Percentiles rank a stretch among this genome's conserved stretches.
Evolutionary conservation across 371 early-diverging fungal species (phyloP).

Genomic region (Syncephalastrum monosporum): DNA sequence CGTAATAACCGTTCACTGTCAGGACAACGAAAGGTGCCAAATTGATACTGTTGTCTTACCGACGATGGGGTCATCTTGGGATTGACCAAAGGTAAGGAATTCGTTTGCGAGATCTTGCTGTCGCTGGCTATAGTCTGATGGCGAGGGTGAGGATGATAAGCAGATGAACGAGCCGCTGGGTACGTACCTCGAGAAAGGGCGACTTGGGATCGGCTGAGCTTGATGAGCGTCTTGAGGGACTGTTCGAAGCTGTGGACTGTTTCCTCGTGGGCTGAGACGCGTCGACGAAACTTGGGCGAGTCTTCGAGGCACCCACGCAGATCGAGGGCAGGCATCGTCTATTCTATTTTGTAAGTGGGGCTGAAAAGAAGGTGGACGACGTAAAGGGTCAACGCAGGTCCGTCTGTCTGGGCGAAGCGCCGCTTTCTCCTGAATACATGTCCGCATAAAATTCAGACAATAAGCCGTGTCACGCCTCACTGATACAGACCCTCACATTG

Average conservation of each 20-base stretch:
- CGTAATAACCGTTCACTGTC: not conserved
- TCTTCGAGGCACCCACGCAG: conserved; percentile 60
- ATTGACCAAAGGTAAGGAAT: conserved; percentile 49
- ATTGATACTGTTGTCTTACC: conserved; percentile 29
- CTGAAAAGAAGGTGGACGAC: not conserved
- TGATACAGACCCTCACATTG: too few species aligned
- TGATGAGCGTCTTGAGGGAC: conserved; percentile 50
- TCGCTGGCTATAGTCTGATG: conserved; percentile 49
- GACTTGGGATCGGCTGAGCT: conserved; percentile 55
- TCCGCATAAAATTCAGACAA: too few species aligned
- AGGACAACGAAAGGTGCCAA: not conserved
- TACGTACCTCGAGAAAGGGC: conserved; percentile 52
- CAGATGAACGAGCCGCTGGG: not conserved
- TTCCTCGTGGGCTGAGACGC: conserved; percentile 57
- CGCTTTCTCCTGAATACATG: too few species aligned
- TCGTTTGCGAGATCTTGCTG: conserved; percentile 56
- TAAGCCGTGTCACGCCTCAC: too few species aligned
- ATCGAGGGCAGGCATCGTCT: conserved; percentile 51
- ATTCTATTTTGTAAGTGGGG: not conserved
- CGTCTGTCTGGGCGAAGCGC: too few species aligned
- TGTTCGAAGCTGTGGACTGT: conserved; percentile 55
- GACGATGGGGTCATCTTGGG: conserved; percentile 62
- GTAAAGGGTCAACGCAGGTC: too few species aligned
- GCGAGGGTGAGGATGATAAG: not conserved
- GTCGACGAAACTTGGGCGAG: conserved; percentile 58